Evolutionary conservation across 345 rosid genomes (phyloP).

Genomic region (Eucalyptus polyanthemos): DNA sequence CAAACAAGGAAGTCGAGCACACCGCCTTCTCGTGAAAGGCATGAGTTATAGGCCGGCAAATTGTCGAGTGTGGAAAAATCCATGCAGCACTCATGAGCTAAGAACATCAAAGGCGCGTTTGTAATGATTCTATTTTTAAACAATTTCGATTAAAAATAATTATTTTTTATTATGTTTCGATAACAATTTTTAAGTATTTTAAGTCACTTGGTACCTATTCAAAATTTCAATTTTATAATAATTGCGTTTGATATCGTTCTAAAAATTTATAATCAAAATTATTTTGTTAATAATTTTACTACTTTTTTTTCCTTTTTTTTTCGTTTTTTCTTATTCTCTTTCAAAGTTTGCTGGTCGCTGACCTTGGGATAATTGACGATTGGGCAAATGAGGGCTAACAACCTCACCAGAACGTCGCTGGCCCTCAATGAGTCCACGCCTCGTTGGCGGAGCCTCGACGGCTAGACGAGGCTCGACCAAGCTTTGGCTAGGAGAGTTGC

Average conservation of each 20-base stretch:
- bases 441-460: fast-evolving
- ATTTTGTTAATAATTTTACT: too few relatives aligned
- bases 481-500: fast-evolving
- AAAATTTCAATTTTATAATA: too few relatives aligned
- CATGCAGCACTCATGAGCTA: fast-evolving
- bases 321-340: fast-evolving
- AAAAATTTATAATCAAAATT: too few relatives aligned
- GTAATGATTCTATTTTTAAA: too few relatives aligned
- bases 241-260: fast-evolving
- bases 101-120: fast-evolving
- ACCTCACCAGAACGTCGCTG: fast-evolving
- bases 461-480: fast-evolving
- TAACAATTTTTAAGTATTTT: fast-evolving
- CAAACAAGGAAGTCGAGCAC: not conserved
- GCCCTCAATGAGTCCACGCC: fast-evolving
- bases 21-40: not conserved
- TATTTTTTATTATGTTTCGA: fast-evolving
- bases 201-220: fast-evolving
- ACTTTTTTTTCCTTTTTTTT: fast-evolving
- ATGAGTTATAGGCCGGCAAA: fast-evolving
- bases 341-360: fast-evolving
- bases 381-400: fast-evolving
- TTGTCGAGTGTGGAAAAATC: too few relatives aligned
- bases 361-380: fast-evolving
- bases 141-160: fast-evolving